These are phyloP conservation scores for Rhizodiscina lignyota DNA, from an alignment of 495 filamentous ascomycete genomes.

Conservation along the genomic window DNA sequence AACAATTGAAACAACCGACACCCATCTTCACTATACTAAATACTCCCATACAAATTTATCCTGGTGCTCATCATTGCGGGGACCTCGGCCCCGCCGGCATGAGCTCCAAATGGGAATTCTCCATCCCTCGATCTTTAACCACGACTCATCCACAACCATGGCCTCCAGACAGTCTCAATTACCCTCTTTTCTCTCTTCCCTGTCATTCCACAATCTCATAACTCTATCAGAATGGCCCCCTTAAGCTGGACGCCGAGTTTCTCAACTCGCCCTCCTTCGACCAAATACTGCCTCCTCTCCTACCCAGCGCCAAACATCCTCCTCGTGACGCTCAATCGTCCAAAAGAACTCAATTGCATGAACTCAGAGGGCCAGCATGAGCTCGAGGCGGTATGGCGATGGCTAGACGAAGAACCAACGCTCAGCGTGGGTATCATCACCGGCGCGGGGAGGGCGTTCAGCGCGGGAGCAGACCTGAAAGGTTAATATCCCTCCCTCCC, in stretches of 20 bases:
- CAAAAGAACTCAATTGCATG: conserved; percentile 41
- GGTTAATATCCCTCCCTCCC: conserved; percentile 15
- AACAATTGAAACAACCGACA: no score
- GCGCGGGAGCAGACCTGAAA: conserved; percentile 42
- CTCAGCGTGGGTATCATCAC: conserved; percentile 42
- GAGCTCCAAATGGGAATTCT: no score
- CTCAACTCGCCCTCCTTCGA: conserved; percentile 8
- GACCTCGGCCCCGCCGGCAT: no score
- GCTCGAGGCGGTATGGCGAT: conserved; percentile 33
- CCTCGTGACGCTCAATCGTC: conserved; percentile 45
- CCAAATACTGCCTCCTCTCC: conserved; percentile 22
- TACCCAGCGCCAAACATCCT: conserved; percentile 40
- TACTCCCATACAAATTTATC: no score
- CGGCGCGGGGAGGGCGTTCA: conserved; percentile 37
- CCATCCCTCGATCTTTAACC: no score
- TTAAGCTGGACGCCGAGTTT: conserved; percentile 5
- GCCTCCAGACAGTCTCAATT: no score
- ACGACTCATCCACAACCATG: no score
- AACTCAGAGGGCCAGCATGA: conserved; percentile 30
- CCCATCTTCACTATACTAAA: no score
- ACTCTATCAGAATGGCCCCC: no score
- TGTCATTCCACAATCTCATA: no score
- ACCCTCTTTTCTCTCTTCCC: no score
- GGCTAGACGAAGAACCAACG: conserved; percentile 39
- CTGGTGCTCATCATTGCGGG: no score